Base-by-base conservation (phyloP, 805 yeast species). In the Blastobotrys americana region DNA sequence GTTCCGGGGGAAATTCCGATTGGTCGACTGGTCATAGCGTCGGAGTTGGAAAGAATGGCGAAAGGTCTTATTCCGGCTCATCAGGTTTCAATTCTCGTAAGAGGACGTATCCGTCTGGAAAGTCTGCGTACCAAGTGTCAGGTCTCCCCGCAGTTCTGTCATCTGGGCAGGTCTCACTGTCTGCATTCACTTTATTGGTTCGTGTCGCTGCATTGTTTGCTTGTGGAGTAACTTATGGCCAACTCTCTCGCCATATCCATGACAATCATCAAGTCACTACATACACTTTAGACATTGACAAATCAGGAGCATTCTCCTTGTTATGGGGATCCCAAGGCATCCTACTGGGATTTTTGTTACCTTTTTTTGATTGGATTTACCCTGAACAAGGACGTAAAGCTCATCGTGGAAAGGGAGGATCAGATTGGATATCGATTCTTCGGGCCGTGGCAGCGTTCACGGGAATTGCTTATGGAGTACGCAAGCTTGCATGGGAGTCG, bases 401-500 rank as follows among this genome's bases (percentile, higher is more conserved):
- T 15, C 23, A 25, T 15, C 44, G 43, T 5, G 56, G 57, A 13
- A 49, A 51, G 34, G 53, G 57, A 15, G 54, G 58, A 25, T 47
- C 53, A 37, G 61, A 59, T 31, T 65, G 69, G 69, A 37, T 50
- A 6, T 53, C 66, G n/a, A 51, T 65, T 22, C 55, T 65, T 5
- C 58, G 71, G 5, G 64, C 69, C 8, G 59, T 63, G 28, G 71
- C 66, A 5, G 66, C 65, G 17, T 59, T 67, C 34, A 46, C 66
- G 44, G 70, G 71, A 13, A 59, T 67, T 9, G 54, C 65, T 8
- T 67, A 67, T 43, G 68, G 69, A 18, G 57, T 65, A 17, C 59
- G 66, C 13, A 63, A 64, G 47, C 56, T 67, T 22, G 56, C 61
- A 9, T 62, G 67, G 67, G 48, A 59, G 5, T 61, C 66, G 1